Evolutionary conservation across 495 filamentous ascomycete genomes (phyloP).

Genomic region (Zalerion maritima): DNA sequence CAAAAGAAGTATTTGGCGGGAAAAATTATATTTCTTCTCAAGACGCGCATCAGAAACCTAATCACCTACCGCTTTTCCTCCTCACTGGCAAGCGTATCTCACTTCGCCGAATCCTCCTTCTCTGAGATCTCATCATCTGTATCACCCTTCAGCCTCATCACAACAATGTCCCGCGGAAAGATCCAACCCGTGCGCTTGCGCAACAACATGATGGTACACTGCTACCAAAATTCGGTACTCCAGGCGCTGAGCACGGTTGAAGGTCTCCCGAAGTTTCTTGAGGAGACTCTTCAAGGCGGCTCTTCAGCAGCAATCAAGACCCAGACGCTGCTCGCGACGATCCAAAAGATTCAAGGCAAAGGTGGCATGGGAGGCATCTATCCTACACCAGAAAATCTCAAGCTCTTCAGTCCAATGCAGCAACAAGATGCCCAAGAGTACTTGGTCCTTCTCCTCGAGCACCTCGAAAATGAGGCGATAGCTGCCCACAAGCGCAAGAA

Average conservation of each 20-base stretch:
- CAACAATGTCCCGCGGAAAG: slow-evolving; percentile 32
- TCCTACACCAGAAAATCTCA: slow-evolving; percentile 64
- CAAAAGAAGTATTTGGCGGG: slow-evolving; percentile 55
- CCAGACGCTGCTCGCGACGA: slow-evolving; percentile 44
- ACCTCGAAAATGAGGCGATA: slow-evolving; percentile 63
- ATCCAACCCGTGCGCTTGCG: slow-evolving; percentile 61
- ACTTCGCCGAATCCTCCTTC: no score
- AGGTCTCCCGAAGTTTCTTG: slow-evolving; percentile 40
- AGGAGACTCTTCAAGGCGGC: slow-evolving; percentile 11
- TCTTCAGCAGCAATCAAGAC: slow-evolving; percentile 34
- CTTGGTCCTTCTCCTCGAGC: slow-evolving; percentile 75
- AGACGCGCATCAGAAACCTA: slow-evolving; percentile 19
- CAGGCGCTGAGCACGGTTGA: slow-evolving; percentile 69
- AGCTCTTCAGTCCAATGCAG: slow-evolving; percentile 82
- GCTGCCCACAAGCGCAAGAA: slow-evolving; percentile 26
- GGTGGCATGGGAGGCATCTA: slow-evolving; percentile 53
- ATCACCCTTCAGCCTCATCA: slow-evolving; percentile 28
- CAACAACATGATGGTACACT: slow-evolving; percentile 89
- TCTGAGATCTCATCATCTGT: slow-evolving; percentile 20
- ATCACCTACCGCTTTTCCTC: no score
- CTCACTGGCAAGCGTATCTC: no score
- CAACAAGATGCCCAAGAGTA: slow-evolving; percentile 99
- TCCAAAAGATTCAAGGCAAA: slow-evolving; percentile 50
- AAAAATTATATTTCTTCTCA: slow-evolving; percentile 51
- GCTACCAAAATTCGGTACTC: slow-evolving; percentile 94